These are phyloP conservation scores for Pseudogymnoascus sp. DNA, from an alignment of 2,329 filamentous ascomycete species.

Conservation along the genomic window DNA sequence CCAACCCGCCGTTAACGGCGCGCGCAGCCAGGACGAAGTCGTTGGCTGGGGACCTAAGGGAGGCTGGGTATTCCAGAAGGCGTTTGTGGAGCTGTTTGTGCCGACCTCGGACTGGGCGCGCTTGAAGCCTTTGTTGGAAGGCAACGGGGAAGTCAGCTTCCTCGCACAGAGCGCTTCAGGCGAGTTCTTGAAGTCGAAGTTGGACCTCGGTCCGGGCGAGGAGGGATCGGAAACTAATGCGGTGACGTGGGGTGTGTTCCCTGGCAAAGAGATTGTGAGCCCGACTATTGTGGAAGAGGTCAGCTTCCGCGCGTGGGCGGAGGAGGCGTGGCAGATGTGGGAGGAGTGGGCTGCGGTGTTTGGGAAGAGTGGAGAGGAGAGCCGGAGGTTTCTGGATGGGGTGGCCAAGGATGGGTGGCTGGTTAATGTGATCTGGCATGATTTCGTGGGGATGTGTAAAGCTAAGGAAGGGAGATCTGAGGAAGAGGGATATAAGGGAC, in stretches of 20 bases:
- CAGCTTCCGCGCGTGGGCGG: constrained; percentile 87
- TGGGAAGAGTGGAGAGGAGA: constrained; percentile 58
- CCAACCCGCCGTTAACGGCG: constrained; percentile 86
- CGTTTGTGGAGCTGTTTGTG: constrained; percentile 95
- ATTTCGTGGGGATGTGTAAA: constrained; percentile 53
- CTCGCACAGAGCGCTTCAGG: constrained; percentile 76
- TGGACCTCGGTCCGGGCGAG: constrained; percentile 2
- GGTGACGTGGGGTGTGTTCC: constrained; percentile 95
- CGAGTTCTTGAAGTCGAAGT: constrained; percentile 53
- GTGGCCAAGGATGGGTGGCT: constrained; percentile 72
- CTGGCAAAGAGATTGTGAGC: constrained; percentile 90
- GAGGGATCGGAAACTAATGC: constrained; percentile 71
- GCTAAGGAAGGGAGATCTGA: constrained; percentile 27
- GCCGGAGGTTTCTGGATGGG: constrained; percentile 62
- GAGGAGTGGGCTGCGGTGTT: constrained; percentile 89
- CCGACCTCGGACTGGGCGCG: constrained; percentile 63
- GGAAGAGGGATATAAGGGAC: constrained; percentile 38
- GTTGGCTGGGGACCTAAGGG: constrained; percentile 92
- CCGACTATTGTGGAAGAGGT: constrained; percentile 96
- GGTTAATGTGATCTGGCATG: constrained; percentile 84
- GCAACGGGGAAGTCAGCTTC: constrained; percentile 69
- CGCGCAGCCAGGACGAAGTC: constrained; percentile 66
- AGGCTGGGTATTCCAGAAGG: constrained; percentile 96
- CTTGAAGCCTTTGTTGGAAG: constrained; percentile 60
- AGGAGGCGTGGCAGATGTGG: constrained; percentile 96